phyloP scores from a whole-genome alignment of 257 asterid species.

The Lavandula angustifolia region DNA sequence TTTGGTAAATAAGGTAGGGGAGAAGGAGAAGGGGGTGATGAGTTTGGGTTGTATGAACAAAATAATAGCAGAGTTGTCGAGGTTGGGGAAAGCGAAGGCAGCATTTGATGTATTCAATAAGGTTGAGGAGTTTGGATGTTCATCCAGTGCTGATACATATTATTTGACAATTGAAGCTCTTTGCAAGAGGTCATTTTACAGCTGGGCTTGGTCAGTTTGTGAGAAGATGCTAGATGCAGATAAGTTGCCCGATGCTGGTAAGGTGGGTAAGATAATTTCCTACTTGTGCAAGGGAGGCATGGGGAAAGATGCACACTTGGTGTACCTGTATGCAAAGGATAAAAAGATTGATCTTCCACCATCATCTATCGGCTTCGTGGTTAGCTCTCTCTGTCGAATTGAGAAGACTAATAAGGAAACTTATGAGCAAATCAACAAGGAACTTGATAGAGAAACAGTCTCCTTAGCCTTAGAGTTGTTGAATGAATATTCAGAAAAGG shows the following conservation, averaged over 20 bases:
- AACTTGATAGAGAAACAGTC: slow-evolving; percentile 48
- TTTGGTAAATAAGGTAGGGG: slow-evolving; percentile 59
- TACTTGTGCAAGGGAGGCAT: slow-evolving; percentile 67
- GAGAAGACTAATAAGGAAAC: slow-evolving; percentile 37
- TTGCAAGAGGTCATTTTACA: slow-evolving; percentile 57
- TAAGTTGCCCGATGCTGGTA: slow-evolving; percentile 53
- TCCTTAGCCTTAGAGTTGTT: slow-evolving; percentile 64
- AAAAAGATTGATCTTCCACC: slow-evolving; percentile 45
- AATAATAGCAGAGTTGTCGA: slow-evolving; percentile 55
- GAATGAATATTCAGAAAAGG: slow-evolving; percentile 49
- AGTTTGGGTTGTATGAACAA: slow-evolving; percentile 54
- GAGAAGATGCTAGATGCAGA: slow-evolving; percentile 68
- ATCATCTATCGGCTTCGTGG: slow-evolving; percentile 49
- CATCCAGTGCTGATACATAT: slow-evolving; percentile 59
- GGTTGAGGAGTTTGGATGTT: slow-evolving; percentile 76
- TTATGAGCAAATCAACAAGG: slow-evolving; percentile 36
- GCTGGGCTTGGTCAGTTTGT: slow-evolving; percentile 66
- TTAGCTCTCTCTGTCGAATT: slow-evolving; percentile 54
- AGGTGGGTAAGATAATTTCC: slow-evolving; percentile 66
- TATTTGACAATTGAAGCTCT: slow-evolving; percentile 73
- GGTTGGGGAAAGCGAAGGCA: slow-evolving; percentile 72
- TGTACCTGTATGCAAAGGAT: slow-evolving; percentile 71
- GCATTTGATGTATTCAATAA: slow-evolving; percentile 76
- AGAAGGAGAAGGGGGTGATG: slow-evolving; percentile 55
- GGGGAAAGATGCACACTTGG: slow-evolving; percentile 69